Conservation (phyloP, 2,329 filamentous ascomycete genomes). For the Ophiosphaerella narmari region DNA sequence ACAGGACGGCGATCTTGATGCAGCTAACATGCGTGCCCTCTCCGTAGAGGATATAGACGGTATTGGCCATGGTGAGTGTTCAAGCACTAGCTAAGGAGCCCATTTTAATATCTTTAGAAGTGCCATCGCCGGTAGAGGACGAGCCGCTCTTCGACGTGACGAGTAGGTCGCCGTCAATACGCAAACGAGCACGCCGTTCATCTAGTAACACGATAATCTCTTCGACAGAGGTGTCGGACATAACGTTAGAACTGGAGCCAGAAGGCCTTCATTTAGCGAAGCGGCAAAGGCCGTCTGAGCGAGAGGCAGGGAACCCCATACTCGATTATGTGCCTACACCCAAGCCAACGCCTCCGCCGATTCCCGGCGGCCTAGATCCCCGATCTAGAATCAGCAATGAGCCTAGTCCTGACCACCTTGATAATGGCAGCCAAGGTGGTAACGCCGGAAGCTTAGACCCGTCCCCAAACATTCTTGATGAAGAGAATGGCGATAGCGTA, state of each 20-base stretch:
- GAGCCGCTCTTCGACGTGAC: background rate
- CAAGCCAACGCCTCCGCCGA: too few relatives aligned
- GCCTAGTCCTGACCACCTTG: background rate
- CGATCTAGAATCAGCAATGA: background rate
- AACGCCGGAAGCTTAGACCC: too few relatives aligned
- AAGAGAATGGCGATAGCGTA: slow-evolving; percentile 50
- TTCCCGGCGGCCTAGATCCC: background rate
- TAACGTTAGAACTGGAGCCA: background rate
- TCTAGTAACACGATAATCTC: slow-evolving; percentile 8
- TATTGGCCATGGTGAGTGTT: background rate
- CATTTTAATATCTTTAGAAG: too few relatives aligned
- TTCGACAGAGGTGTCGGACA: too few relatives aligned
- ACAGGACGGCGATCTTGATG: too few relatives aligned
- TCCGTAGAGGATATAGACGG: background rate
- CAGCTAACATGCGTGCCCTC: too few relatives aligned
- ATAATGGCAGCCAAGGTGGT: background rate
- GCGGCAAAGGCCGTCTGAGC: background rate
- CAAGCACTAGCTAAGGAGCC: too few relatives aligned
- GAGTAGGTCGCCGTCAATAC: slow-evolving; percentile 6
- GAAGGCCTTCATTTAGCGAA: too few relatives aligned
- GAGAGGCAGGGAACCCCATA: background rate
- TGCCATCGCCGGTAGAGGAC: too few relatives aligned
- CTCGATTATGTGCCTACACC: background rate
- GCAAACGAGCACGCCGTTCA: slow-evolving; percentile 10
- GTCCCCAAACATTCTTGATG: background rate